phyloP scores from a whole-genome alignment of 2,329 filamentous ascomycete genomes.

The Colletotrichum tropicicola region DNA sequence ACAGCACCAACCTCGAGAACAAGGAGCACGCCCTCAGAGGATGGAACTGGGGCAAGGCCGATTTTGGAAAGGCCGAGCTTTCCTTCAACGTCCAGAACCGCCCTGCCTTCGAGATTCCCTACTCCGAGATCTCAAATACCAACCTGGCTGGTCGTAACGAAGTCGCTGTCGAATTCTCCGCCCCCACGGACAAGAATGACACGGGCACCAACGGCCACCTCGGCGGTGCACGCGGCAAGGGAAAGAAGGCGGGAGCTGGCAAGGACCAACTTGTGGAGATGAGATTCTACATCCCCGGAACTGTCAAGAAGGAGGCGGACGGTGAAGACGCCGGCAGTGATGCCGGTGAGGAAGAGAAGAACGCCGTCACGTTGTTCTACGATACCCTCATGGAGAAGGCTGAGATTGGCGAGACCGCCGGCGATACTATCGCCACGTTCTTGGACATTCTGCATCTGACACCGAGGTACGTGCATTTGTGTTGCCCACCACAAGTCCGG shows the following conservation, averaged over 20 bases:
- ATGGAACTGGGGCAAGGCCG: conserved; percentile 99
- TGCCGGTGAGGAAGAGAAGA: conserved; percentile 81
- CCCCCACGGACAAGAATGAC: conserved; percentile 76
- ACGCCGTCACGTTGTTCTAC: conserved; percentile 96
- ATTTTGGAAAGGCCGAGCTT: conserved; percentile 94
- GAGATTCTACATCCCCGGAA: conserved; percentile 97
- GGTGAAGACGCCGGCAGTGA: conserved; percentile 78
- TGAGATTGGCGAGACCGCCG: conserved; percentile 98
- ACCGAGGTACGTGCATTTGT: conserved; percentile 70
- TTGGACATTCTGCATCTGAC: conserved; percentile 96
- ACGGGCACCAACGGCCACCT: conserved; percentile 78
- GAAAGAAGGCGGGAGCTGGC: conserved; percentile 89
- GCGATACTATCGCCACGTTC: conserved; percentile 97
- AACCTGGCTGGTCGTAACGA: conserved; percentile 98
- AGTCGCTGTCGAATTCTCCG: conserved; percentile 92
- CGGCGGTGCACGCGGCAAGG: conserved; percentile 77
- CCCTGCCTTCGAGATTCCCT: conserved; percentile 95
- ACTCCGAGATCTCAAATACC: conserved; percentile 97
- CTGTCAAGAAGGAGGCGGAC: conserved; percentile 78
- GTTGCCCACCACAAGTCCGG: not conserved
- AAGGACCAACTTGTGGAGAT: conserved; percentile 97
- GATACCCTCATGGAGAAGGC: conserved; percentile 98
- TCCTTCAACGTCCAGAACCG: conserved; percentile 97
- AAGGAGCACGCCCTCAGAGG: conserved; percentile 94
- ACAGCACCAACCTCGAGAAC: conserved; percentile 90